These are phyloP conservation scores for Fusarium sp. DNA, from an alignment of 2,329 filamentous ascomycete species.

Conservation along the genomic window DNA sequence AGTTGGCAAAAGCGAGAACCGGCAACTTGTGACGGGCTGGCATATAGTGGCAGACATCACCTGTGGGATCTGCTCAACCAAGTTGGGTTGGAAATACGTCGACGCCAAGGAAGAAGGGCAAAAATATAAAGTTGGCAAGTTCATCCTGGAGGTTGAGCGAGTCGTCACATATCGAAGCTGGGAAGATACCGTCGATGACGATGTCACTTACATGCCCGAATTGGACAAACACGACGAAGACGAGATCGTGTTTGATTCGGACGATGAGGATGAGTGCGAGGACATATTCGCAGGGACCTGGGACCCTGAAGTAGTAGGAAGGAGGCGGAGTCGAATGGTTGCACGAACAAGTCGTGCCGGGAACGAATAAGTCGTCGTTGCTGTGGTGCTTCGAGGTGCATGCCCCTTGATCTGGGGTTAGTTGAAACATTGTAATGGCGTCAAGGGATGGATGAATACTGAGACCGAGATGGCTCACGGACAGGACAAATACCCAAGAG, in stretches of 20 bases:
- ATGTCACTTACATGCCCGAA: conserved; percentile 12
- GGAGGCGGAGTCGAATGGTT: conserved; percentile 57
- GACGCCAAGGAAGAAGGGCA: conserved; percentile 70
- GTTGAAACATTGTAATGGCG: conserved; percentile 32
- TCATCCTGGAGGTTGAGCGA: conserved; percentile 72
- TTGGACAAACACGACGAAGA: conserved; percentile 29
- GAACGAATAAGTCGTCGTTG: conserved; percentile 19
- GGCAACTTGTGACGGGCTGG: conserved; percentile 71
- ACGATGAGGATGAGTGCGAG: conserved; percentile 75
- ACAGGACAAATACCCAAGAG: conserved; percentile 35
- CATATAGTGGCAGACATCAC: conserved; percentile 74
- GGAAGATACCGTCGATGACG: conserved; percentile 52
- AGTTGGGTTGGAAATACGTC: conserved; percentile 77
- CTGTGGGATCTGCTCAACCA: conserved; percentile 66
- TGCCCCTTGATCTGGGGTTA: neutral
- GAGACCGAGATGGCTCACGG: conserved; percentile 1
- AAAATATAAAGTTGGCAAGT: conserved; percentile 77
- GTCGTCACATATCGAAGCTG: conserved; percentile 65
- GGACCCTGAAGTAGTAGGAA: conserved; percentile 65
- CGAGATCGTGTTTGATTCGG: conserved; percentile 69
- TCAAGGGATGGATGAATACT: conserved; percentile 33
- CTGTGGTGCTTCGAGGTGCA: conserved; percentile 3
- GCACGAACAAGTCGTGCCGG: conserved; percentile 41
- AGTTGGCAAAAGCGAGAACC: conserved; percentile 65
- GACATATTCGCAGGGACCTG: conserved; percentile 73